Base-by-base conservation (phyloP, 2,329 filamentous ascomycete species). In the Diplocarpon rosae region DNA sequence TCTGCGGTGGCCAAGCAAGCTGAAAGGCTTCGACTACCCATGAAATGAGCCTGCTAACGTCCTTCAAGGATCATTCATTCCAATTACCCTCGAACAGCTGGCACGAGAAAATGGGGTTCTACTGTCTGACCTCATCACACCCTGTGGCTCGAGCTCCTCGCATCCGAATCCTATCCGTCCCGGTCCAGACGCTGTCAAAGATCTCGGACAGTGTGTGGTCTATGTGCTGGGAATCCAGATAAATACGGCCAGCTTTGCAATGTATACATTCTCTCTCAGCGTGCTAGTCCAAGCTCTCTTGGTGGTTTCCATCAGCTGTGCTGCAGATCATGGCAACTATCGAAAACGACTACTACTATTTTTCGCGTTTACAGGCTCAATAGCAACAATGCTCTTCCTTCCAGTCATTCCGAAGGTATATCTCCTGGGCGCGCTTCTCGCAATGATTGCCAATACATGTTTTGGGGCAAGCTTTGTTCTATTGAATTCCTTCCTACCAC, bases 191-290 rank as follows among this genome's bases (percentile, higher is more conserved):
- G 42, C 52, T 42, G 35, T 52, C 55, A 56, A 63, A 54, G 52
- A 70, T 53, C 68, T 69, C 34, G 72, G 71, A 39, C 86, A 93
- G 62, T 98, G 92, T 60, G 70, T 96, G 48, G 78, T 96, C 47
- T 77, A 82, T 52, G 70, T 96, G 5, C 68, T 94, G 17, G 90
- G 90, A 5, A 64, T 84, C 48, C 82, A 94, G 58, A 82, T 98
- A 66, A 96, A 96, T 65, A 95, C 90, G 1, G 89, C 90, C 30
- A 93, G 85, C 63, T 95, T 96, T 63, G 90, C 88, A 62, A 94
- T 96, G 87, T 96, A 96, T 66, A 95, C 88, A 1, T 98, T 98
- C 65, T 94, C 88, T 46, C 70, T 93, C 58, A 93, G 86, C 61
- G 92, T 98, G 1, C 65, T 95, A 15, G 64, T 95, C 10, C 92